Percentiles rank a stretch among this genome's conserved stretches.
These are phyloP conservation scores for Pichia sp. DNA, from an alignment of 1,139 yeast species.

Conservation along the genomic window DNA sequence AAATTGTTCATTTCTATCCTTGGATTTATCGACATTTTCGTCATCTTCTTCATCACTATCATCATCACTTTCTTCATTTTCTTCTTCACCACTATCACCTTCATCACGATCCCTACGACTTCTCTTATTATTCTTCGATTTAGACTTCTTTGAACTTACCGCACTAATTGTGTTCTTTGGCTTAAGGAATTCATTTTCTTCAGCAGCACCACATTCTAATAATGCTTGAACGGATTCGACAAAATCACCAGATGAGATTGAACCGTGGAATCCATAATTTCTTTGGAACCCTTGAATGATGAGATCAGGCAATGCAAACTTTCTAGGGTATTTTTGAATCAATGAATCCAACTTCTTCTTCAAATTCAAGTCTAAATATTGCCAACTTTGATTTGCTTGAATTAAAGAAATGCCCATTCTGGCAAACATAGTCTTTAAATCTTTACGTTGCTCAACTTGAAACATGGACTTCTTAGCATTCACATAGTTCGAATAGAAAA, in stretches of 20 bases:
- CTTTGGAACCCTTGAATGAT: constrained; percentile 85
- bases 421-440: constrained; percentile 88
- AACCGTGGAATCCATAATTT: constrained; percentile 83
- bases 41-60: constrained; percentile 3
- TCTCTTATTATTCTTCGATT: neutral
- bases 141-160: neutral
- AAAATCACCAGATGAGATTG: constrained; percentile 89
- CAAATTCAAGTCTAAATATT: constrained; percentile 79
- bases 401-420: constrained; percentile 93
- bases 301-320: constrained; percentile 81
- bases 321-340: constrained; percentile 66
- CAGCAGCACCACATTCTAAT: constrained; percentile 56
- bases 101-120: too few relatives aligned
- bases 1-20: constrained; percentile 62
- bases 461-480: constrained; percentile 85
- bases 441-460: constrained; percentile 90
- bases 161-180: neutral
- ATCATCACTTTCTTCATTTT: neutral
- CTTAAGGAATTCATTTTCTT: constrained; percentile 1
- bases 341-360: constrained; percentile 72
- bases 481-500: constrained; percentile 85
- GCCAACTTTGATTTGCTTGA: constrained; percentile 90
- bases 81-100: neutral
- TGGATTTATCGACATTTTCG: constrained; percentile 26
- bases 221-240: constrained; percentile 87